Conservation (phyloP, 2,329 filamentous ascomycete species). For the Cryphonectria carpinicola region DNA sequence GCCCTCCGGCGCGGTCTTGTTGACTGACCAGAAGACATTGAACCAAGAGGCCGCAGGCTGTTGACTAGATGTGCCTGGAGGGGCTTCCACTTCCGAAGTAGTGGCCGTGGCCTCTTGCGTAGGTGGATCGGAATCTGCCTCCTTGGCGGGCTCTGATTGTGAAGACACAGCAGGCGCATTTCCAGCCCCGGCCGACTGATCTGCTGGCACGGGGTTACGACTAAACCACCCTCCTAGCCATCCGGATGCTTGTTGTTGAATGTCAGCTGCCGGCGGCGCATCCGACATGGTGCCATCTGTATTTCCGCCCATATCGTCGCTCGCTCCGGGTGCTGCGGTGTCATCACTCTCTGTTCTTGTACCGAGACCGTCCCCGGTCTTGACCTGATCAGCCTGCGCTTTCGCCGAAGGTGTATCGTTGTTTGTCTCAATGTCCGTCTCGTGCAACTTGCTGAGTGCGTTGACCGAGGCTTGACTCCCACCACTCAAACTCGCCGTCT, state of each 20-base stretch:
- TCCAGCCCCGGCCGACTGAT: constrained; percentile 26
- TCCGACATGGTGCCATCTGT: constrained; percentile 8
- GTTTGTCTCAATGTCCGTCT: constrained; percentile 33
- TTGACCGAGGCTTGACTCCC: constrained; percentile 37
- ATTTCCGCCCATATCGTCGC: neutral
- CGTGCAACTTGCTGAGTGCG: constrained; percentile 38
- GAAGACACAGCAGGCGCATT: constrained; percentile 27
- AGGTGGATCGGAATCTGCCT: constrained; percentile 11
- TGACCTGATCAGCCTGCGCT: neutral
- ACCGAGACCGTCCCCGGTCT: neutral
- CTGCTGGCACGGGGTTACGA: constrained; percentile 27
- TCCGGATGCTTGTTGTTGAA: constrained; percentile 39
- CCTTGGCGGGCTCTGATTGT: constrained; percentile 25
- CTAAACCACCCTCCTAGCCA: constrained; percentile 60
- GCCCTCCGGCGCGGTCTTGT: constrained; percentile 22
- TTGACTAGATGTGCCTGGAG: constrained; percentile 24
- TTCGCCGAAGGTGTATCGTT: neutral
- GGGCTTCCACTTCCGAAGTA: constrained; percentile 21
- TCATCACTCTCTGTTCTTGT: neutral
- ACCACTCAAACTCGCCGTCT: constrained; percentile 38
- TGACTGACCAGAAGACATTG: constrained; percentile 25
- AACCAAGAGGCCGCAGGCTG: constrained; percentile 41
- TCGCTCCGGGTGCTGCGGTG: neutral
- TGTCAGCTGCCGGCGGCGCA: constrained; percentile 17
- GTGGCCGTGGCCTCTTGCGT: neutral